Conservation (phyloP, 768 basidiomycete genomes). For the Suillus occidentalis region DNA sequence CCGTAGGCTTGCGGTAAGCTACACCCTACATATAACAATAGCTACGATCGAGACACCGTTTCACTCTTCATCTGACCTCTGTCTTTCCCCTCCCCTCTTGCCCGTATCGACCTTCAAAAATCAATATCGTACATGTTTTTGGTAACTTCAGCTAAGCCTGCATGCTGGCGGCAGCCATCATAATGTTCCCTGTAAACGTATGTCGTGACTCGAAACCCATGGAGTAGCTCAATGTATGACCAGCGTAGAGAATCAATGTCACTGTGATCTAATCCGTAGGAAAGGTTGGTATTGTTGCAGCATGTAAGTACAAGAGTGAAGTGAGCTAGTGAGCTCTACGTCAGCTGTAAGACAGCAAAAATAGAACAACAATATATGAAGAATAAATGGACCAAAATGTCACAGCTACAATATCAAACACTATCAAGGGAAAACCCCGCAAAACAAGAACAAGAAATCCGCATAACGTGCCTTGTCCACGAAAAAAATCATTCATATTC, state of each 20-base stretch:
- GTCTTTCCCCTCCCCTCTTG: slow-evolving; percentile 1
- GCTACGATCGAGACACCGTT: no score
- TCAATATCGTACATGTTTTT: slow-evolving; percentile 24
- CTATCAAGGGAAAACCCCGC: neutral
- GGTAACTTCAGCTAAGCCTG: slow-evolving; percentile 55
- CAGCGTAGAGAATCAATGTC: neutral
- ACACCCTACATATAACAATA: no score
- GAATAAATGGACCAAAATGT: neutral
- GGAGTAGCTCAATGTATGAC: neutral
- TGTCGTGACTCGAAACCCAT: neutral
- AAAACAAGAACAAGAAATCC: neutral
- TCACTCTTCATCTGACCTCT: no score
- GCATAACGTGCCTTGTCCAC: neutral
- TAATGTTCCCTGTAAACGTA: neutral
- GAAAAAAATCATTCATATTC: slow-evolving; percentile 7
- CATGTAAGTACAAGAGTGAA: neutral
- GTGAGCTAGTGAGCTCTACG: neutral
- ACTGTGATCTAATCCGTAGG: neutral
- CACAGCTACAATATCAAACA: neutral
- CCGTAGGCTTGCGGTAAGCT: no score
- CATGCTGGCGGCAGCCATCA: neutral
- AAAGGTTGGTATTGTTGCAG: neutral
- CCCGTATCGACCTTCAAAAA: slow-evolving; percentile 18
- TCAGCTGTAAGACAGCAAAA: neutral
- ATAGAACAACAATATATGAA: slow-evolving; percentile 1